phyloP scores from a whole-genome alignment of 805 yeast genomes.

The Sugiyamaella americana region DNA sequence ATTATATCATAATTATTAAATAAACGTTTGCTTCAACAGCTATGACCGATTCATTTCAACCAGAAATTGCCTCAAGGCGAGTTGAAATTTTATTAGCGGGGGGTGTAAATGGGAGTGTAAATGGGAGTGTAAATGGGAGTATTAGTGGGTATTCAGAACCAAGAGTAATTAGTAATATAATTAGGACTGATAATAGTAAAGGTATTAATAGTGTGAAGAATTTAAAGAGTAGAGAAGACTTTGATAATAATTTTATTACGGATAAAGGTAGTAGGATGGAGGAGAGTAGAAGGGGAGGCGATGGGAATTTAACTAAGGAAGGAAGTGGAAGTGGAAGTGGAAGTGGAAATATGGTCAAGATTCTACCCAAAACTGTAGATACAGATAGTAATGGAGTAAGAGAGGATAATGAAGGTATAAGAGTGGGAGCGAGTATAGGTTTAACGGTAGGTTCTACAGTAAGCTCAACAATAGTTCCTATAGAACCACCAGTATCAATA shows the following conservation, averaged over 20 bases:
- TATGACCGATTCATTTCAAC: neutral
- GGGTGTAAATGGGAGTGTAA: no score
- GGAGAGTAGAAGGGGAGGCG: no score
- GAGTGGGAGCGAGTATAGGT: no score
- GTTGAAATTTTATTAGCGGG: neutral
- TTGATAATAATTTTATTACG: no score
- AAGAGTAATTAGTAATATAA: neutral
- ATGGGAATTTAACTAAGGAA: neutral
- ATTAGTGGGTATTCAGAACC: neutral
- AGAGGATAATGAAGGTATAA: neutral
- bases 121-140: neutral
- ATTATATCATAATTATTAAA: no score
- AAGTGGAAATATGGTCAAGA: neutral
- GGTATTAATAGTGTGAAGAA: no score
- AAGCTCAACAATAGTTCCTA: neutral
- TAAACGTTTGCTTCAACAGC: neutral
- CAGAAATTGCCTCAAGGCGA: neutral
- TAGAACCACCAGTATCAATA: neutral
- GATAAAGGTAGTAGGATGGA: no score
- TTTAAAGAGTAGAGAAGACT: no score
- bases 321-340: neutral
- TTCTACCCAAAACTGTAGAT: neutral
- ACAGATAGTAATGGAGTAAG: neutral
- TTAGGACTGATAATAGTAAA: no score
- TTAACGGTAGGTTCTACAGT: no score